Conservation (phyloP, 306 rosid species). For the Fragaria ananassa region DNA sequence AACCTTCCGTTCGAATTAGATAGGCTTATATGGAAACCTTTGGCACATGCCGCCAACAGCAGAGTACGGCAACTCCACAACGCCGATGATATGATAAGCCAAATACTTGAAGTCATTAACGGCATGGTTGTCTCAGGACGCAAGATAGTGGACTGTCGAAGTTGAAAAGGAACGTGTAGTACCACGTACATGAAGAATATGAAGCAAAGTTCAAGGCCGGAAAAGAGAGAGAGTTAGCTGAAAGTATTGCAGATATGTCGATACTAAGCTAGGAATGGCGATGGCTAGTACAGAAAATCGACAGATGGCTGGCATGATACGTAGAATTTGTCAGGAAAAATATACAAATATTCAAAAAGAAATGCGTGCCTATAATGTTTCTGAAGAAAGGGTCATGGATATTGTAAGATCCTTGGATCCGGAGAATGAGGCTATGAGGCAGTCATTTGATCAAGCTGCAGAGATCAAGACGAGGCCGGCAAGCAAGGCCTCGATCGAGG, state of each 20-base stretch:
- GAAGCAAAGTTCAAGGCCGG: background rate
- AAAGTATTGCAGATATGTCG: background rate
- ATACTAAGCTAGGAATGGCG: background rate
- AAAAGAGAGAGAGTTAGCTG: background rate
- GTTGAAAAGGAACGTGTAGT: background rate
- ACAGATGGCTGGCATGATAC: background rate
- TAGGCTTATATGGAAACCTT: background rate
- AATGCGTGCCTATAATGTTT: background rate
- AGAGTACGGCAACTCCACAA: background rate
- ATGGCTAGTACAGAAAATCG: background rate
- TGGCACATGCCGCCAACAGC: background rate
- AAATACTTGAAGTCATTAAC: no score
- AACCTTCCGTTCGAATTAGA: background rate
- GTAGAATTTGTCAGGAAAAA: background rate
- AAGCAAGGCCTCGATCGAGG: background rate
- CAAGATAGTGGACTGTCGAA: background rate
- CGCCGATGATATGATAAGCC: slow-evolving; percentile 6
- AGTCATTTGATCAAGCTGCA: background rate
- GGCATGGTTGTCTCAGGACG: background rate
- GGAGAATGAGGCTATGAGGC: background rate
- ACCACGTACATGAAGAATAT: background rate
- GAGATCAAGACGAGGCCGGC: background rate
- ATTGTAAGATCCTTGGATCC: background rate
- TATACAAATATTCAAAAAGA: background rate
- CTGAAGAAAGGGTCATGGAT: background rate